A percentile compares a stretch with the other conserved stretches of the same genome.
These are phyloP conservation scores for Astrothelium macrocarpum DNA, from an alignment of 495 filamentous ascomycete genomes.

Conservation along the genomic window DNA sequence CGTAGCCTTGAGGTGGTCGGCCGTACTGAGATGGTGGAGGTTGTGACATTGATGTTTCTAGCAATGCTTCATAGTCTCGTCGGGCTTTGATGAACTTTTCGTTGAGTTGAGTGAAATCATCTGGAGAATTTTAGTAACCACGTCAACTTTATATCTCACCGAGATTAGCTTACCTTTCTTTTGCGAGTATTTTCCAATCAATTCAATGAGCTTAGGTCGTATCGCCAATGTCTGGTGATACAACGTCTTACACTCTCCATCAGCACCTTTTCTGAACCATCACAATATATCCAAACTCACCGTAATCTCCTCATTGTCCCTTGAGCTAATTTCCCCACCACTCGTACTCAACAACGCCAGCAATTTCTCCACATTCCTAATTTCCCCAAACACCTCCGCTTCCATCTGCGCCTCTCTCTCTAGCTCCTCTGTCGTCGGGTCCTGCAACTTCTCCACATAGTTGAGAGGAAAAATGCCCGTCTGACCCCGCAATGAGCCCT, in stretches of 20 bases:
- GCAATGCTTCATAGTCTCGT: conserved; percentile 87
- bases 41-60: conserved; percentile 88
- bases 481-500: conserved; percentile 84
- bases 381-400: conserved; percentile 93
- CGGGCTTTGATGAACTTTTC: conserved; percentile 99
- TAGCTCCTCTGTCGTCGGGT: conserved; percentile 88
- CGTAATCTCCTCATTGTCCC: conserved; percentile 89
- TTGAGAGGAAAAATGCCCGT: conserved; percentile 97
- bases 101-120: conserved; percentile 96
- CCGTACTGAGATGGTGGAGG: conserved; percentile 27
- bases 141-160: not conserved
- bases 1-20: conserved; percentile 30
- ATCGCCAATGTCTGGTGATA: conserved; percentile 94
- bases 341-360: conserved; percentile 91
- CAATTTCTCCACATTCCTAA: conserved; percentile 96
- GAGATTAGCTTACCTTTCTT: conserved; percentile 68
- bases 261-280: not conserved
- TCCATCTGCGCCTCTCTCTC: conserved; percentile 97
- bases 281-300: conserved; percentile 32
- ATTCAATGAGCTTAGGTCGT: conserved; percentile 89
- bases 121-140: conserved; percentile 34
- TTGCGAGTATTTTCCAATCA: conserved; percentile 98
- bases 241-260: conserved; percentile 48
- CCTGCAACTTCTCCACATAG: conserved; percentile 94
- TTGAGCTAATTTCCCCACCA: conserved; percentile 40